Evolutionary conservation across 1,284 basidiomycete genomes (phyloP), one percentile per base, ranked within the genome.

Genomic region (Moesziomyces antarcticus): DNA sequence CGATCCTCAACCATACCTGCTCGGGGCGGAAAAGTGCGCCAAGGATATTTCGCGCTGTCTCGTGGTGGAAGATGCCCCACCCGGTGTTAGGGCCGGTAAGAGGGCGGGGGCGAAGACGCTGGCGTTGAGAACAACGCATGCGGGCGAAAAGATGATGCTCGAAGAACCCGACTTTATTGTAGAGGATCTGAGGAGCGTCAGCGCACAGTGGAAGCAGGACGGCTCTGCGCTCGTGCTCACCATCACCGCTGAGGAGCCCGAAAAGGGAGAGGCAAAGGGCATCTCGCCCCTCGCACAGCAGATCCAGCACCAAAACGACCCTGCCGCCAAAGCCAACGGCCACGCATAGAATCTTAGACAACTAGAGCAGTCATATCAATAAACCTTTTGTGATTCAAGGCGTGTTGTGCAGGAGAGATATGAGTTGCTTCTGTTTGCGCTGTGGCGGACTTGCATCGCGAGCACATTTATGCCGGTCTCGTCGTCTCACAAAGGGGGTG

Each of bases 11-110:
- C 82, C 82, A 0, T 84, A 84, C 56, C 68, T 80, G 8, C 56
- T 76, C 43, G 82, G 82, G 40, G 82, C 82, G 4, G 51, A 82
- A 30, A 57, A 67, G 25, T 55, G 51, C 35, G 13, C 53, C 18
- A 67, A 63, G 9, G 73, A 82, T 53, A 75, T 80, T 58, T 50
- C 58, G 16, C 47, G 76, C 14, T 82, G 76, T 53, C 55, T 84
- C 21, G 82, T 84, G 21, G 77, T 84, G 5, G 82, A 84, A 56
- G 82, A 84, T 40, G 82, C 82, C 4, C 82, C 82, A 7, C 77
- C 82, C 3, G 82, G 82, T 18, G 66, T 83, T 2, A 54, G 72
- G 1, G 62, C 79, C 9, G 82, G 82, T 24, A 80, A 78, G 50
- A 40, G 61, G 5, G 80, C 82, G 1, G 82, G 82, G 16, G 80